These are phyloP conservation scores for Solanum verrucosum DNA, from an alignment of 257 asterid genomes.

Conservation along the genomic window DNA sequence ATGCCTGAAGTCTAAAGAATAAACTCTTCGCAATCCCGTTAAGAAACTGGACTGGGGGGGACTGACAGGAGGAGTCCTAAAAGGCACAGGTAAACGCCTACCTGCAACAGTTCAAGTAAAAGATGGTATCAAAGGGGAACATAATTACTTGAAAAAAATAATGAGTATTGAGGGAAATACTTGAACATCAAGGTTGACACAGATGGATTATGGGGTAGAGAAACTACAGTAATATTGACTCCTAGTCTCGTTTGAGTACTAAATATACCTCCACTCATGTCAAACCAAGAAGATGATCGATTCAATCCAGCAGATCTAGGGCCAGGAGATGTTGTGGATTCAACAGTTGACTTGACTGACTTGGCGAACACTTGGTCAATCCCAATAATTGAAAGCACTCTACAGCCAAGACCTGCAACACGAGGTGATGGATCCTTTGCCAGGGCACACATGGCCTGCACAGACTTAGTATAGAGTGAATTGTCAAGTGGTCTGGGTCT, in stretches of 20 bases:
- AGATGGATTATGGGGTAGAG: neutral
- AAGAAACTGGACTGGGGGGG: constrained; percentile 86
- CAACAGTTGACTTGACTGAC: constrained; percentile 51
- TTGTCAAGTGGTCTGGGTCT: constrained; percentile 53
- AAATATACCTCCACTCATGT: constrained; percentile 64
- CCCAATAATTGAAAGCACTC: constrained; percentile 79
- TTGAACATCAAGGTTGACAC: neutral
- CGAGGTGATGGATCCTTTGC: constrained; percentile 98
- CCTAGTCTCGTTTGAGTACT: neutral
- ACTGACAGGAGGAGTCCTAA: constrained; percentile 97
- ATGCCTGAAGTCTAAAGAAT: constrained; percentile 91
- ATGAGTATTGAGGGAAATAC: neutral
- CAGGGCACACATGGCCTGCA: constrained; percentile 72
- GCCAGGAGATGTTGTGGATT: constrained; percentile 31
- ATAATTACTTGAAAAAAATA: neutral
- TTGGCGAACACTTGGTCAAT: constrained; percentile 86
- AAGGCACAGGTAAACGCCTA: constrained; percentile 71
- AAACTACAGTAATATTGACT: neutral
- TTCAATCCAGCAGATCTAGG: constrained; percentile 64
- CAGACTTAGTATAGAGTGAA: constrained; percentile 68
- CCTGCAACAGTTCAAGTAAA: constrained; percentile 19
- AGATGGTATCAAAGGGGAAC: neutral
- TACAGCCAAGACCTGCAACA: constrained; percentile 75
- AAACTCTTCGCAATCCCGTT: constrained; percentile 88
- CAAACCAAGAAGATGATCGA: constrained; percentile 94